Conservation (phyloP, 139 green algal genomes). For the Chlorokybus atmophyticus region DNA sequence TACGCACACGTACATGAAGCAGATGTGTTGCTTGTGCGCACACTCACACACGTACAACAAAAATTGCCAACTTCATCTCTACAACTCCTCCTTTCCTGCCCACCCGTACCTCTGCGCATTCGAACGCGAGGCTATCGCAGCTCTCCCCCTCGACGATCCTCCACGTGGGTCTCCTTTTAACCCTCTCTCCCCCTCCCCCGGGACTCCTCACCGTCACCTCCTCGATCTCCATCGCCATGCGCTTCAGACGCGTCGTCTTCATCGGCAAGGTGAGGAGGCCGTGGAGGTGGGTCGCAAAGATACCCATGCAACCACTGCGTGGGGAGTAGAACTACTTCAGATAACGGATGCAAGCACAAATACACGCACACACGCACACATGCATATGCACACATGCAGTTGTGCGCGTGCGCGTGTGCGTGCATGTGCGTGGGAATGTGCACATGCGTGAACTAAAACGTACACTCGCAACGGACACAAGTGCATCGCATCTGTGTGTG, state of each 20-base stretch:
- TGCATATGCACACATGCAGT: constrained; percentile 1
- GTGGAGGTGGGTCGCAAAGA: constrained; percentile 86
- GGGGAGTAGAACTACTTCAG: background rate
- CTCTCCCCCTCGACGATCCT: constrained; percentile 32
- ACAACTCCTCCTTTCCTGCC: no score
- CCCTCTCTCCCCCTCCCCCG: background rate
- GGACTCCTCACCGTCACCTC: background rate
- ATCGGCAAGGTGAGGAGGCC: constrained; percentile 44
- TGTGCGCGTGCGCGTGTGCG: no score
- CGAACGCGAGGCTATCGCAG: constrained; percentile 40
- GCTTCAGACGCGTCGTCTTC: constrained; percentile 9
- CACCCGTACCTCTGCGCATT: constrained; percentile 23
- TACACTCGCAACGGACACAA: no score
- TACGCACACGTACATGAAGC: no score
- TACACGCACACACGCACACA: background rate
- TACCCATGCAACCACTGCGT: constrained; percentile 37
- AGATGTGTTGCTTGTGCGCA: no score
- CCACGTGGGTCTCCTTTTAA: constrained; percentile 35
- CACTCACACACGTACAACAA: no score
- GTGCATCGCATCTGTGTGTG: no score
- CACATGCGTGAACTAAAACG: no score
- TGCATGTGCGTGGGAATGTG: no score
- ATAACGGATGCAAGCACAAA: background rate
- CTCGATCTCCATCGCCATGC: constrained; percentile 14
- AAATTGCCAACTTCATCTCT: no score